Conservation (phyloP, 495 filamentous ascomycete genomes). For the Darksidea phi region DNA sequence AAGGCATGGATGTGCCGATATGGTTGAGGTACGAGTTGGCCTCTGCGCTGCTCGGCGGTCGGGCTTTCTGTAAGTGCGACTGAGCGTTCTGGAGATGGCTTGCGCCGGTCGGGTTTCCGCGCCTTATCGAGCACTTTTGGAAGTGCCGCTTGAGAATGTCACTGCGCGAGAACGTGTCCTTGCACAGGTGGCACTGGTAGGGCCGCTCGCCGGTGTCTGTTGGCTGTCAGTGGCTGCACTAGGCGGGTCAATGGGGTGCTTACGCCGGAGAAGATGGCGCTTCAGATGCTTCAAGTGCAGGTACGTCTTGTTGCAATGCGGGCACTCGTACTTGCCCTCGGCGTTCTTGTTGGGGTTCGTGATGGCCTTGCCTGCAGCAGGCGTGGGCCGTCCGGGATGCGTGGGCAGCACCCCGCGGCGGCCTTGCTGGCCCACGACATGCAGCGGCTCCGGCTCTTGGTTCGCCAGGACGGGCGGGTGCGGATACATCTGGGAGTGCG, state of each 20-base stretch:
- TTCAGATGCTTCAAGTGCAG: conserved; percentile 97
- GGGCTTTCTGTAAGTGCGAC: conserved; percentile 73
- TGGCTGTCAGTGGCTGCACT: conserved; percentile 22
- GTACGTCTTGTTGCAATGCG: conserved; percentile 96
- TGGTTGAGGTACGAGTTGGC: conserved; percentile 26
- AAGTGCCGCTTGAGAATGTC: conserved; percentile 99
- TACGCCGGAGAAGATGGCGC: conserved; percentile 89
- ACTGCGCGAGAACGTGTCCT: conserved; percentile 97
- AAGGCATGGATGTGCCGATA: conserved; percentile 24
- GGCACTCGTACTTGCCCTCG: conserved; percentile 95
- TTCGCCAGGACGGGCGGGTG: conserved; percentile 29
- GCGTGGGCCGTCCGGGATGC: conserved; percentile 73
- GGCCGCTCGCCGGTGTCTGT: conserved; percentile 93
- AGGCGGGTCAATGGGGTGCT: conserved; percentile 49
- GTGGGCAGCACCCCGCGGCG: conserved; percentile 87
- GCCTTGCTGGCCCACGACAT: conserved; percentile 91
- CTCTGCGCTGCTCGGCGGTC: conserved; percentile 21
- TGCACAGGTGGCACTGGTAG: conserved; percentile 94
- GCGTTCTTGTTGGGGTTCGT: conserved; percentile 87
- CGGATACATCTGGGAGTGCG: conserved; percentile 28
- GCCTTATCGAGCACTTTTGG: conserved; percentile 92
- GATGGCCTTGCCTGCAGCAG: conserved; percentile 69
- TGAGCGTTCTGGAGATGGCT: conserved; percentile 90
- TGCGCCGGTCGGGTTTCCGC: conserved; percentile 89
- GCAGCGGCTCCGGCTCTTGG: conserved; percentile 64